A percentile compares a stretch with the other conserved stretches of the same genome.
phyloP scores from a whole-genome alignment of 768 basidiomycete genomes.

The Pleurotus djamor region DNA sequence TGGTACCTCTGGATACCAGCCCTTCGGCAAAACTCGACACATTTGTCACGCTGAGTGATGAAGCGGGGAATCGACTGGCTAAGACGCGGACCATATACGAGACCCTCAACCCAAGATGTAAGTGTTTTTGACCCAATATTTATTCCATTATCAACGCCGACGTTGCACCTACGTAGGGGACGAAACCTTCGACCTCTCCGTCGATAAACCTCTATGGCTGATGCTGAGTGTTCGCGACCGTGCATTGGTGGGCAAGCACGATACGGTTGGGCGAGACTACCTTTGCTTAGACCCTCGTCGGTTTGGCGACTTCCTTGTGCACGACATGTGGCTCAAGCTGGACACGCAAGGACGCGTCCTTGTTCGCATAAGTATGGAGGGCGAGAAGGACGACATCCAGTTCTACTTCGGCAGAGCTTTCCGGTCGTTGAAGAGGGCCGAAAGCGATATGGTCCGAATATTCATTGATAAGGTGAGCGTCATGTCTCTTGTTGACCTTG shows the following conservation, averaged over 20 bases:
- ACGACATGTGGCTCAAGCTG: slow-evolving; percentile 90
- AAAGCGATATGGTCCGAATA: slow-evolving; percentile 92
- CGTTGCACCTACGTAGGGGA: slow-evolving; percentile 66
- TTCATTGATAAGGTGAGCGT: slow-evolving; percentile 91
- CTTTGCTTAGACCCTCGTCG: slow-evolving; percentile 88
- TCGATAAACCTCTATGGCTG: slow-evolving; percentile 93
- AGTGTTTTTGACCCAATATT: slow-evolving; percentile 20
- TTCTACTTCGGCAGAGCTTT: slow-evolving; percentile 98
- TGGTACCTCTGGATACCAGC: slow-evolving; percentile 74
- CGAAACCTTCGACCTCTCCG: slow-evolving; percentile 93
- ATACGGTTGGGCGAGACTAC: slow-evolving; percentile 88
- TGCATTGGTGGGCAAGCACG: slow-evolving; percentile 88
- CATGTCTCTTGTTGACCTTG: background rate
- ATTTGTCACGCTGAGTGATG: slow-evolving; percentile 93
- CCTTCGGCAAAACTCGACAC: slow-evolving; percentile 85
- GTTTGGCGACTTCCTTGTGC: slow-evolving; percentile 85
- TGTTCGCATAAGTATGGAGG: slow-evolving; percentile 94
- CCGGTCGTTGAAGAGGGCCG: slow-evolving; percentile 87
- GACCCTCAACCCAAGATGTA: slow-evolving; percentile 85
- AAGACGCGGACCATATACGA: slow-evolving; percentile 98
- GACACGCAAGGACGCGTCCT: slow-evolving; percentile 85
- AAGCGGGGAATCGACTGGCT: slow-evolving; percentile 83
- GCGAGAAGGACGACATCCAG: slow-evolving; percentile 96
- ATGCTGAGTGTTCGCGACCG: slow-evolving; percentile 95
- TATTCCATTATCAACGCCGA: background rate